These are phyloP conservation scores for Aegilops longissima DNA, from an alignment of 176 grass and related monocot genomes.

Conservation along the genomic window DNA sequence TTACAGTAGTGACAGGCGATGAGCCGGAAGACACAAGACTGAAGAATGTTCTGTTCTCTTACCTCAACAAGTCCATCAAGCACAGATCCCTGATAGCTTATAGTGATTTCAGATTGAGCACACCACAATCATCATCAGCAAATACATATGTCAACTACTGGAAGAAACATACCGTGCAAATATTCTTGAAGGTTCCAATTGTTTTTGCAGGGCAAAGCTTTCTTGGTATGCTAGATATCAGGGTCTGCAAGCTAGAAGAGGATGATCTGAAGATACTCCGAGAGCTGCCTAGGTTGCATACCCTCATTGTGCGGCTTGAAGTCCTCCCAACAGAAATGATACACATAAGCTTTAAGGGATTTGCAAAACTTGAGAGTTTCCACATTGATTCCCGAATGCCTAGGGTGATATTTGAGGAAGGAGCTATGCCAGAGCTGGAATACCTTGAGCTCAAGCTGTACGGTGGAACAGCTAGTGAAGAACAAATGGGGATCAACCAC, in stretches of 20 bases:
- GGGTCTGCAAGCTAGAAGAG: not conserved
- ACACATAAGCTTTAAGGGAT: not conserved
- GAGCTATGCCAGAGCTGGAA: not conserved
- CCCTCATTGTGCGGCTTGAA: not conserved
- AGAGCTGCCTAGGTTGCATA: not conserved
- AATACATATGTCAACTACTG: not conserved
- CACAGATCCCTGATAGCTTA: too few species aligned
- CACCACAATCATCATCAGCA: rapidly evolving
- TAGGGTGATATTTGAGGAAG: not conserved
- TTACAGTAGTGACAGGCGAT: not conserved
- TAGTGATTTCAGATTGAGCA: not conserved
- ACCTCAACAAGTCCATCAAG: not conserved
- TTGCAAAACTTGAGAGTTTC: not conserved
- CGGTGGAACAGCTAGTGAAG: not conserved
- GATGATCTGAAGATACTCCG: not conserved
- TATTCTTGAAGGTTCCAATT: not conserved
- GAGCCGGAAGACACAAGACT: not conserved
- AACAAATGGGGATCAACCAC: not conserved
- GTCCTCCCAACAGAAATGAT: not conserved
- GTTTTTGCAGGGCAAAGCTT: rapidly evolving
- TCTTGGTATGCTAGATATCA: not conserved
- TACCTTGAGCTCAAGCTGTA: not conserved
- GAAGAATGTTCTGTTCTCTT: rapidly evolving
- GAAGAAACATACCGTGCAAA: not conserved
- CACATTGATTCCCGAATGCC: not conserved